A percentile compares a stretch with the other conserved stretches of the same genome.
Conservation (phyloP, 176 grass and related monocot species). For the Aegilops sharonensis region DNA sequence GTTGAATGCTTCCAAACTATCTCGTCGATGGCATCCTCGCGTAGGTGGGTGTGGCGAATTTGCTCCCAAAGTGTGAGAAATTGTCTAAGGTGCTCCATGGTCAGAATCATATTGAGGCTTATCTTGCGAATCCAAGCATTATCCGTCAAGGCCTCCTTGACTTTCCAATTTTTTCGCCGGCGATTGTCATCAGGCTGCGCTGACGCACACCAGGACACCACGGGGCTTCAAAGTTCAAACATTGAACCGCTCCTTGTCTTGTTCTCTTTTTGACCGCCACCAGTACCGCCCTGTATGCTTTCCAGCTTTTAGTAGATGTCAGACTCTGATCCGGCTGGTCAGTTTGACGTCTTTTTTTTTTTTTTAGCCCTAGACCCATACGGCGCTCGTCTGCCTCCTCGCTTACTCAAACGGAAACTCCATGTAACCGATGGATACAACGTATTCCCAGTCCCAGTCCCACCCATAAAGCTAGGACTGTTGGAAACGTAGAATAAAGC, state of each 20-base stretch:
- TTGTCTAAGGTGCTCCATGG: no score
- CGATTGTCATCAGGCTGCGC: no score
- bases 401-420: background rate
- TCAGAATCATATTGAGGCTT: no score
- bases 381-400: background rate
- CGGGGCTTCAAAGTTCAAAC: background rate
- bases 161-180: no score
- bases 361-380: background rate
- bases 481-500: background rate
- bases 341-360: background rate
- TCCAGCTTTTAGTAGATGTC: background rate
- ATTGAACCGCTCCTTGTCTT: background rate
- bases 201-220: background rate
- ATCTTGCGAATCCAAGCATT: no score
- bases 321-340: background rate
- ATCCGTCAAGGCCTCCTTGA: no score
- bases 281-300: background rate
- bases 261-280: background rate
- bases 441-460: no score
- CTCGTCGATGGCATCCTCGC: no score
- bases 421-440: background rate
- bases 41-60: no score
- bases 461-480: no score
- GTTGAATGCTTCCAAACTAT: no score
- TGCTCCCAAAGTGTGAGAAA: no score